Percentiles rank a stretch among this genome's conserved stretches.
Evolutionary conservation across 2,329 filamentous ascomycete genomes (phyloP).

Genomic region (Hypoxylon rubiginosum): DNA sequence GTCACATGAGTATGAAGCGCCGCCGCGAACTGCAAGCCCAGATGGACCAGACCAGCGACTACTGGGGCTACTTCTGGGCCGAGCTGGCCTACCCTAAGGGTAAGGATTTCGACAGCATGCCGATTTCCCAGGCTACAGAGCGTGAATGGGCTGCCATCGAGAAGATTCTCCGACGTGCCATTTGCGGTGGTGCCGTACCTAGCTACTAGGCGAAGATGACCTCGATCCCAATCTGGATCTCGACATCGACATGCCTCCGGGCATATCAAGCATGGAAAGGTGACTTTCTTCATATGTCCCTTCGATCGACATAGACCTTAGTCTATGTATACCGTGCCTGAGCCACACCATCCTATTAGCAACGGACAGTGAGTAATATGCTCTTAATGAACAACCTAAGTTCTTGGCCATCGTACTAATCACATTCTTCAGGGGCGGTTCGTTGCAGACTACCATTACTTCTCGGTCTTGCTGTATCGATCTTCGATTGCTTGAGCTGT

Average conservation of each 20-base stretch:
- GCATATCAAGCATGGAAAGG: background rate
- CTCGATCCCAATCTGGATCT: background rate
- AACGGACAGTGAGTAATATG: background rate
- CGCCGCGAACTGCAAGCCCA: conserved; percentile 56
- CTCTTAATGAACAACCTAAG: background rate
- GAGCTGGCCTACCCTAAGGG: conserved; percentile 61
- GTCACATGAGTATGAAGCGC: conserved; percentile 57
- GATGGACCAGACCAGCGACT: conserved; percentile 54
- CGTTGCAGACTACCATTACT: background rate
- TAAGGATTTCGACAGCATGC: conserved; percentile 61
- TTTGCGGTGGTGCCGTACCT: conserved; percentile 33
- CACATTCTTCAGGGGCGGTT: background rate
- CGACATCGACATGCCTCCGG: too few relatives aligned
- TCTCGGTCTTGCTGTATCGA: background rate
- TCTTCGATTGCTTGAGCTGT: background rate
- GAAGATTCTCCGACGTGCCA: conserved; percentile 57
- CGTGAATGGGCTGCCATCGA: conserved; percentile 66
- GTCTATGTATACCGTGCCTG: background rate
- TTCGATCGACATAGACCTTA: background rate
- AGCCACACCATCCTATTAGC: background rate
- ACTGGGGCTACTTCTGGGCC: conserved; percentile 68
- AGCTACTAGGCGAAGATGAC: background rate
- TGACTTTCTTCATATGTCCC: background rate
- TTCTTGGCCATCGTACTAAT: background rate
- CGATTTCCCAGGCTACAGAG: conserved; percentile 60